Percentiles rank a stretch among this genome's conserved stretches.
Evolutionary conservation across 768 basidiomycete genomes (phyloP).

Genomic region (Cantharellus cinnabarinus): DNA sequence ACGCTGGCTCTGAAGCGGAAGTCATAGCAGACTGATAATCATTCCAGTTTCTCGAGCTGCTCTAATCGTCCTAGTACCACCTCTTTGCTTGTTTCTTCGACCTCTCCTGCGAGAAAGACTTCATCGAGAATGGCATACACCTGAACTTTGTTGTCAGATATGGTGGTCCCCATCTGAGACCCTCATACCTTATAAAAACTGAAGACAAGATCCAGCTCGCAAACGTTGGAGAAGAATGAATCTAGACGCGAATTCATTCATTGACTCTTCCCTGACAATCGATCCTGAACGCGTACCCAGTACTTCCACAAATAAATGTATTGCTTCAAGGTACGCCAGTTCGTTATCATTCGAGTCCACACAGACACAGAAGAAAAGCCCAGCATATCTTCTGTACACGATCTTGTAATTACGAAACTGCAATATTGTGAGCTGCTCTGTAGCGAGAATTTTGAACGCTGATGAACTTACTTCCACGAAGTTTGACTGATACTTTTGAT

Average conservation of each 20-base stretch:
- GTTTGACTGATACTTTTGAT: constrained; percentile 98
- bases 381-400: constrained; percentile 90
- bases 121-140: constrained; percentile 98
- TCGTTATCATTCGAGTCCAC: constrained; percentile 98
- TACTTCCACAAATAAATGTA: constrained; percentile 95
- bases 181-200: constrained; percentile 82
- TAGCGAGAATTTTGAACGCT: background rate
- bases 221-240: constrained; percentile 97
- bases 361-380: constrained; percentile 93
- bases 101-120: constrained; percentile 93
- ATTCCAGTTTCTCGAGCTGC: constrained; percentile 84
- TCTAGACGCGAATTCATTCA: constrained; percentile 28
- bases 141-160: constrained; percentile 20
- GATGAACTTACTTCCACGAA: constrained; percentile 70
- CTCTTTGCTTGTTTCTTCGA: constrained; percentile 95
- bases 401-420: constrained; percentile 98
- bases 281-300: constrained; percentile 38
- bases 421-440: background rate
- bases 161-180: background rate
- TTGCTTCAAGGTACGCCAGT: constrained; percentile 88
- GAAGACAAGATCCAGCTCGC: constrained; percentile 94
- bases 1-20: no score
- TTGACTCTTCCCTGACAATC: background rate
- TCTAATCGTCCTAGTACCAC: constrained; percentile 83
- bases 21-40: constrained; percentile 8